Evolutionary conservation across 805 yeast genomes (phyloP), one percentile per base, ranked within the genome.

Genomic region (Candida ascalaphidarum): DNA sequence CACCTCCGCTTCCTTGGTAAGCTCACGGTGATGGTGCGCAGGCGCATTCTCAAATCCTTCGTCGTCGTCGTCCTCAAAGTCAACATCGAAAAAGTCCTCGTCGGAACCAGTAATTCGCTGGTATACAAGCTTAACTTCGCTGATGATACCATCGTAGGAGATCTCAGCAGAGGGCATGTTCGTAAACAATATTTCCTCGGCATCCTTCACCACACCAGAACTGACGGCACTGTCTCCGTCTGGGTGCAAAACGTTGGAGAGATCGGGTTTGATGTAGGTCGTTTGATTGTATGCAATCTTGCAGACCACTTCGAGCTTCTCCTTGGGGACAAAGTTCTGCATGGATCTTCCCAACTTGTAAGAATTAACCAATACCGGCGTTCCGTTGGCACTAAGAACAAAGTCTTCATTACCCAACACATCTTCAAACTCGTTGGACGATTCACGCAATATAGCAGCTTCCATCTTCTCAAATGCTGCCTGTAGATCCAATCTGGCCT

Each of bases 31-130:
- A 7, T 6, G 8, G 8, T 17, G 18, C 18, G 8, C 8, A 8
- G 18, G 21, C 15, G 15, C 23, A 11, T 12, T 19, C n/a, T 26
- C 13, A 14, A 30, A 18, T 26, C 46, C 43, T 4, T 62, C 66
- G 20, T 77, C 88, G 24, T 82, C 95, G 13, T 86, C 96, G 51
- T 89, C 97, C 55, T 89, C 96, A 48, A 89, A 89, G 55, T 89
- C 97, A 23, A 89, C 83, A 52, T 85, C 95, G 49, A 89, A 89
- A 59, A 92, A 92, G 55, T 89, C 97, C 44, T 89, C 96, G 49
- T 82, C 92, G 2, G 94, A 73, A 7, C 97, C 97, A 8, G 92
- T 94, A 36, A 89, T 77, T 32, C 69, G 65, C 35, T 74, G 77
- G 51, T 84, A 89, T 23, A 89, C 50, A 13, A 72, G 59, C 48